Evolutionary conservation across 169 alveolate genomes (phyloP), one percentile per base, ranked within the genome.

Genomic region (Cryptosporidium baileyi): DNA sequence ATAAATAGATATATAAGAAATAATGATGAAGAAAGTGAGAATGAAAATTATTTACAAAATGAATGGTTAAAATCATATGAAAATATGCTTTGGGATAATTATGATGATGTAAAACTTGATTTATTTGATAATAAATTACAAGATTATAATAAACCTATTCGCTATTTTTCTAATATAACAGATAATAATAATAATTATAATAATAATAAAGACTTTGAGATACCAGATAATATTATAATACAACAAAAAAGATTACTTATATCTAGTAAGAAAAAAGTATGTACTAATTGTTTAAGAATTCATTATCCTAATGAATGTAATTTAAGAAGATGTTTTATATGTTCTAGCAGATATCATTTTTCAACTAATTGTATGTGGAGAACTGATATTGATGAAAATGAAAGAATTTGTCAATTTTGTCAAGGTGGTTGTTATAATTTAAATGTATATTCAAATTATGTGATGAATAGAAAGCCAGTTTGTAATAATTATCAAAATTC

Each of bases 41-140:
- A 26, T 19, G 24, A 17, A 43, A 62, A 41, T 17, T 22, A 28
- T 44, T 32, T 22, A 13, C 52, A 65, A n/a, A 28, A 44, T 30
- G 45, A 51, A 3, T 65, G 81, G 81, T 28, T 65, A 17, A 49
- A 36, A 22, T 24, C 36, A 9, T 47, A 65, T 36, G 45, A 51
- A 36, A 15, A 28, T 47, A 45, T 45, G 49, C 22, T 65, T 17
- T 65, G 81, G 81, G 81, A 65, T 36, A 65, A 44, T n/a, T 65
- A 65, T 36, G 63, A 65, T 7, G 81, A 65, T 30, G 63, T 65
- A 19, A 44, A 28, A 22, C 8, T 65, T 54, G 63, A 65, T 28
- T 65, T 15, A 13, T 22, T 22, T 22, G 28, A 41, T 11, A 30
- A 41, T 40, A 43, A 43, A 15, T 44, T 38, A 38, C 36, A 24